Conservation (phyloP, 2,329 filamentous ascomycete species). For the Penicillium frequentans region DNA sequence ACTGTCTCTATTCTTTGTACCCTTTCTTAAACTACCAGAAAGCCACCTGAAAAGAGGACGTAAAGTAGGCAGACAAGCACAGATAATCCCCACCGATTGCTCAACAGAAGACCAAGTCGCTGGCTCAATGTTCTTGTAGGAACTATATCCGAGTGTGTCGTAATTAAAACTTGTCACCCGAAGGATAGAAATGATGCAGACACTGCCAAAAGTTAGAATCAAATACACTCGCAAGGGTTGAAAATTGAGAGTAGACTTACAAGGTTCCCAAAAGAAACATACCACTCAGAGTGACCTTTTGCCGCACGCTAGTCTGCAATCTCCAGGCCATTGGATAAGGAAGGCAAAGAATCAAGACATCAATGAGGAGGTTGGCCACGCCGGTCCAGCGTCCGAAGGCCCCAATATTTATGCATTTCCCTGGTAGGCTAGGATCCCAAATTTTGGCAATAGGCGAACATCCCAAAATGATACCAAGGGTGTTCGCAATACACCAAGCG, state of each 20-base stretch:
- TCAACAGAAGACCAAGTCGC: slow-evolving; percentile 30
- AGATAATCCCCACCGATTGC: slow-evolving; percentile 29
- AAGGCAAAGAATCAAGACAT: slow-evolving; percentile 27
- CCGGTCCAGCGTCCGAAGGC: slow-evolving; percentile 29
- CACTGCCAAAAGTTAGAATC: slow-evolving; percentile 11
- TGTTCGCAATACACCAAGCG: slow-evolving; percentile 23
- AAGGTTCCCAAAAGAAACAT: slow-evolving; percentile 28
- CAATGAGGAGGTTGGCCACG: slow-evolving; percentile 25
- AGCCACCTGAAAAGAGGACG: slow-evolving; percentile 22
- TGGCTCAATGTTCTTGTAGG: slow-evolving; percentile 18
- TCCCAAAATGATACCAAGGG: slow-evolving; percentile 17
- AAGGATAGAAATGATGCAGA: slow-evolving; percentile 26
- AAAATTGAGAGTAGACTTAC: slow-evolving; percentile 13
- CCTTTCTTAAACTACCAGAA: slow-evolving; percentile 5
- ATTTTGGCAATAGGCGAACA: slow-evolving; percentile 24
- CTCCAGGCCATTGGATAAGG: slow-evolving; percentile 30
- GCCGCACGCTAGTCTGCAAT: slow-evolving; percentile 19
- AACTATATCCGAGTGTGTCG: slow-evolving; percentile 11
- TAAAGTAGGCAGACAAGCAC: slow-evolving; percentile 29
- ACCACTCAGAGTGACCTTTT: slow-evolving; percentile 23
- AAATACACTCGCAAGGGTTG: background rate
- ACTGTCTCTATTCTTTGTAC: background rate
- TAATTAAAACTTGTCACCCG: slow-evolving; percentile 22
- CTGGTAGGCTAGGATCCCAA: slow-evolving; percentile 19
- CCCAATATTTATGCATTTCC: slow-evolving; percentile 22